These are phyloP conservation scores for Phanerochaete carnosa DNA, from an alignment of 768 basidiomycete species.

Conservation along the genomic window DNA sequence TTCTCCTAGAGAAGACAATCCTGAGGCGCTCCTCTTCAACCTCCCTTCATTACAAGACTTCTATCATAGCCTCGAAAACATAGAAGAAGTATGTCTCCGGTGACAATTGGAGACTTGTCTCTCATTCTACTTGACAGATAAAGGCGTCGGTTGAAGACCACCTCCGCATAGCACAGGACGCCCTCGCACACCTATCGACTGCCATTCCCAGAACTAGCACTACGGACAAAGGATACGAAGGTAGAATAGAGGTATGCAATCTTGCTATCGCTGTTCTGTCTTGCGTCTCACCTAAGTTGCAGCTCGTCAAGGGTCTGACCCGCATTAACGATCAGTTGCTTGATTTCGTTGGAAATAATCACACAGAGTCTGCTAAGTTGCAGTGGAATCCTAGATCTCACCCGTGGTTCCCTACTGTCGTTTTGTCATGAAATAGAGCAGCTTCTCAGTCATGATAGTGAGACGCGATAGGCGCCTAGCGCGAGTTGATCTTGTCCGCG, in stretches of 20 bases:
- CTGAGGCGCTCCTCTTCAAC: conserved; percentile 41
- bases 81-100: conserved; percentile 9
- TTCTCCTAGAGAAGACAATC: conserved; percentile 51
- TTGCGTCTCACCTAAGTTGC: neutral
- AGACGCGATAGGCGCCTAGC: neutral
- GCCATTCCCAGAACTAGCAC: conserved; percentile 8
- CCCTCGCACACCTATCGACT: conserved; percentile 26
- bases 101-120: neutral
- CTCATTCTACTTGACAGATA: conserved; percentile 27
- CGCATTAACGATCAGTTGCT: neutral
- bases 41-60: conserved; percentile 59
- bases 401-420: neutral
- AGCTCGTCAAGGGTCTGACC: conserved; percentile 1
- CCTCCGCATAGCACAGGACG: conserved; percentile 41
- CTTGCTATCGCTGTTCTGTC: neutral
- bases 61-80: conserved; percentile 34
- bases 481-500: neutral
- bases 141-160: conserved; percentile 38
- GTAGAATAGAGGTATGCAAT: conserved; percentile 11
- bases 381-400: conserved; percentile 11
- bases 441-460: no score
- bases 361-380: neutral
- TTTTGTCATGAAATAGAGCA: neutral
- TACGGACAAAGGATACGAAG: conserved; percentile 1
- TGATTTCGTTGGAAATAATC: neutral